Base-by-base conservation (phyloP, 345 rosid genomes). In the Mangifera indica region DNA sequence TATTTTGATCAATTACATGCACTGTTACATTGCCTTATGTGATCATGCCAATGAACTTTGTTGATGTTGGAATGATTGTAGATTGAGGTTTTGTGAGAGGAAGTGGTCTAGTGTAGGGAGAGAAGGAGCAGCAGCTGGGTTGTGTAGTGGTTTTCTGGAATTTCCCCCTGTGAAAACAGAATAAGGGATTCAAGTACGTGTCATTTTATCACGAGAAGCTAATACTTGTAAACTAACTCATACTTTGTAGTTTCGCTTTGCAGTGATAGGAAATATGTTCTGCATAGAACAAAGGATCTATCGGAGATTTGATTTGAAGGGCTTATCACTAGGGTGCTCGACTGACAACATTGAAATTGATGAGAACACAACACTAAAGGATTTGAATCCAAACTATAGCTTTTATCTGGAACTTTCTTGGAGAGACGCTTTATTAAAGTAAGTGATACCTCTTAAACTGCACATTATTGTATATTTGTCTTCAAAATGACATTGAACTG, bases 201-300 rank as follows among this genome's bases (percentile, higher is more conserved):
- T n/a, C n/a, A n/a, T n/a, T n/a, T n/a, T 60, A 26, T 69, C 25
- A 45, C 48, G 26, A 54, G 66, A 84, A 65, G 60, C 82, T 83
- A 77, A 79, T 56, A 34, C 60, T 58, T 55, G 59, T 67, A 61
- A 75, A 59, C 70, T 78, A 57, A 66, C 44, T 64, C 61, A 57
- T 80, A 64, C 54, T 29, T 77, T 64, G 85, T 93, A 95, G 98
- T 95, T 95, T 76, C 93, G 98, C 42, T 95, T 92, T 76, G 99
- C 92, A 70, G 98, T 95, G 84, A 95, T 95, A 98, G 98, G 99
- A 66, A 95, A 95, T 70, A 89, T 95, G 99, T 92, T 95, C 91
- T 95, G 92, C 86, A 95, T 97, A 63, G 99, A 92, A 80, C 73
- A 92, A 67, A 87, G 97, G 81, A 95, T 95, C 72, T 98, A 95